phyloP scores from a whole-genome alignment of 2,329 filamentous ascomycete species.

The Aspergillus sp. region DNA sequence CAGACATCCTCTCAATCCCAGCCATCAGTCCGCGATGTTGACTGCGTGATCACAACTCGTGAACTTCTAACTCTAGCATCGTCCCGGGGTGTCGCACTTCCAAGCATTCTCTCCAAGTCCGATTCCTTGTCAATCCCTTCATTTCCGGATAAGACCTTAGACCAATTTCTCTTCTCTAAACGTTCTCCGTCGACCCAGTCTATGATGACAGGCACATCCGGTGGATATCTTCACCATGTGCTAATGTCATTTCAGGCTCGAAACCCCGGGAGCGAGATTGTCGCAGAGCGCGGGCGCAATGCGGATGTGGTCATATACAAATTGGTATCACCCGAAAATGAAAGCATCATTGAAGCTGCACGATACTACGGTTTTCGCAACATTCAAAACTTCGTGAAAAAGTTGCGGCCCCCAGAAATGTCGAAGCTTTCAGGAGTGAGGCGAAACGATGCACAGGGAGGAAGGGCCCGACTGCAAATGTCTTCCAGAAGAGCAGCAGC shows the following conservation, averaged over 20 bases:
- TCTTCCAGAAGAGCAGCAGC: conserved; percentile 32
- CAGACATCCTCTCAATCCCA: conserved; percentile 28
- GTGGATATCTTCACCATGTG: conserved; percentile 84
- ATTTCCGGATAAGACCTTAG: conserved; percentile 72
- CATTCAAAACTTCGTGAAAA: conserved; percentile 95
- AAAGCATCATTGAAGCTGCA: conserved; percentile 72
- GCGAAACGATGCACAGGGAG: conserved; percentile 38
- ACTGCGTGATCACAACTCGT: conserved; percentile 96
- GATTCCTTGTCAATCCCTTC: conserved; percentile 45
- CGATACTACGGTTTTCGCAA: conserved; percentile 97
- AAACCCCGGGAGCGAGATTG: conserved; percentile 70
- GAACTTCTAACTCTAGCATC: conserved; percentile 89
- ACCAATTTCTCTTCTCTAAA: conserved; percentile 72
- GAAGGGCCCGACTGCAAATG: conserved; percentile 27
- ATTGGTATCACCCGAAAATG: conserved; percentile 57
- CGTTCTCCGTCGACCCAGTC: conserved; percentile 39
- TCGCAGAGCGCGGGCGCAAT: conserved; percentile 75
- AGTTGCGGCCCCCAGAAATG: conserved; percentile 74
- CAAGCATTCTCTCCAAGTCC: conserved; percentile 62
- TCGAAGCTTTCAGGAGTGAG: conserved; percentile 79
- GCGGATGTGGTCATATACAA: conserved; percentile 86
- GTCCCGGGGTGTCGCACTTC: conserved; percentile 75
- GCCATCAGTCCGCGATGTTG: conserved; percentile 73
- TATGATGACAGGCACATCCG: conserved; percentile 71
- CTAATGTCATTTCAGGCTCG: conserved; percentile 70